These are phyloP conservation scores for Penicillium hordei DNA, from an alignment of 2,329 filamentous ascomycete species.

Conservation along the genomic window DNA sequence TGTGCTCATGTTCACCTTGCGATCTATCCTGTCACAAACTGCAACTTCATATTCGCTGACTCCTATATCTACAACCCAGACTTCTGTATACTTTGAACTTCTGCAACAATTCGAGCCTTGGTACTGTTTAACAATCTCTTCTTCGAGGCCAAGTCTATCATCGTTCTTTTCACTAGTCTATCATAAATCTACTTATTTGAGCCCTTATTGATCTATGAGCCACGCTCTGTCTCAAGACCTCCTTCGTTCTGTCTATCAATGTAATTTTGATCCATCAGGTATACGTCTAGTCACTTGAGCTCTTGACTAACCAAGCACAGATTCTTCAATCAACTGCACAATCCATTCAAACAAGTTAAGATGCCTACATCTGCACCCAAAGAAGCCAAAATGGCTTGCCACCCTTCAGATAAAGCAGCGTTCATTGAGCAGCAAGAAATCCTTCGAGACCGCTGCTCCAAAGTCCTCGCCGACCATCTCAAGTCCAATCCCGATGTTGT, in stretches of 20 bases:
- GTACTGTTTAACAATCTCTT: neutral
- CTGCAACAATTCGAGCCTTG: neutral
- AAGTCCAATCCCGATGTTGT: neutral
- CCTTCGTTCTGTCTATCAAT: too few relatives aligned
- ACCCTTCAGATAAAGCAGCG: neutral
- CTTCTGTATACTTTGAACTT: neutral
- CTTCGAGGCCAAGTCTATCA: neutral
- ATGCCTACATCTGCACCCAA: neutral
- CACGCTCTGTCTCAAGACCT: too few relatives aligned
- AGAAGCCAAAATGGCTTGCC: slow-evolving; percentile 1
- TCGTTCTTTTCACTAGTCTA: too few relatives aligned
- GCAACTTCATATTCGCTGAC: neutral
- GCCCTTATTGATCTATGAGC: too few relatives aligned
- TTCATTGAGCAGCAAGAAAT: neutral
- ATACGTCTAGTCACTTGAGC: neutral
- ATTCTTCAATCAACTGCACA: neutral
- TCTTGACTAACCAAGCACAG: neutral
- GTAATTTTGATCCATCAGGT: neutral
- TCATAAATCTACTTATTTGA: too few relatives aligned
- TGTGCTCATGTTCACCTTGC: neutral
- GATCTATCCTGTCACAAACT: neutral
- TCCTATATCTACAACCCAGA: neutral
- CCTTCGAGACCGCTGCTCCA: neutral
- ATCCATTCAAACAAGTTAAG: neutral
- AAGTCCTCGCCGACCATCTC: neutral